Conservation (phyloP, 2,329 filamentous ascomycete genomes). For the Botrytis galanthina region DNA sequence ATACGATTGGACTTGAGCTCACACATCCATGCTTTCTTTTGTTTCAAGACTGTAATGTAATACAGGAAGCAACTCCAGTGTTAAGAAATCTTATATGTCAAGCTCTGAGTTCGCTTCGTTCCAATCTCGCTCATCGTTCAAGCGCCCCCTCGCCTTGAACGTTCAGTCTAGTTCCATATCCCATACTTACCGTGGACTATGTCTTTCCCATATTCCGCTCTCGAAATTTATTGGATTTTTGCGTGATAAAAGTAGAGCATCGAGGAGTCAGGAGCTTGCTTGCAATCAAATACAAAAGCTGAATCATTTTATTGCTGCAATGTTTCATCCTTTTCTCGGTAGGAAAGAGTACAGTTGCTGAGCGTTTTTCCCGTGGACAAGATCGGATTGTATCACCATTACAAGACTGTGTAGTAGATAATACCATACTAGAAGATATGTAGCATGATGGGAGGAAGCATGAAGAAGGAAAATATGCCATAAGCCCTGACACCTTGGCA, state of each 20-base stretch:
- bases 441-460: not conserved
- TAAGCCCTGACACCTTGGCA: not conserved
- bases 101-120: not conserved
- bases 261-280: not conserved
- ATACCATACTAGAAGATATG: not conserved
- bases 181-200: no score
- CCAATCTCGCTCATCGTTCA: not conserved
- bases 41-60: not conserved
- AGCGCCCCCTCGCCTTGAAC: not conserved
- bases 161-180: not conserved
- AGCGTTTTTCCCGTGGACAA: not conserved
- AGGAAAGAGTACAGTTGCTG: not conserved
- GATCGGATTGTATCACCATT: not conserved
- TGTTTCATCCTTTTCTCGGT: not conserved
- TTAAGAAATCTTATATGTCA: no score
- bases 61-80: not conserved
- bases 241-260: not conserved
- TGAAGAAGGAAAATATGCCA: not conserved
- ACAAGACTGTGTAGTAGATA: not conserved
- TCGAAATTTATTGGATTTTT: no score
- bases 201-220: no score
- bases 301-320: no score
- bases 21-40: not conserved
- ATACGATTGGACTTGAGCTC: not conserved
- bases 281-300: not conserved